Conservation (phyloP, 345 rosid species). For the Isatis tinctoria region DNA sequence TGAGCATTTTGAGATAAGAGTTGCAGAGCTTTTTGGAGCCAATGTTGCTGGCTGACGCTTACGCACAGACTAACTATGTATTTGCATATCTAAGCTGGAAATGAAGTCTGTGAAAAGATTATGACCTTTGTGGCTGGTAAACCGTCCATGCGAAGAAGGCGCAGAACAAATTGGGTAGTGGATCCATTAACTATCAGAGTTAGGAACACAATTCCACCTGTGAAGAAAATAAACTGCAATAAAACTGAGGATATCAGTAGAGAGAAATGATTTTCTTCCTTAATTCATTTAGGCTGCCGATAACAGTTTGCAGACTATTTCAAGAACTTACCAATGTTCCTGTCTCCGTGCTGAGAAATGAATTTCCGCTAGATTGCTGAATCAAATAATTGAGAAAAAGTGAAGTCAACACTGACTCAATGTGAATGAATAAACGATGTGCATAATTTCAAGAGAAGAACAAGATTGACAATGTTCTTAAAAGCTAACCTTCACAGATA, state of each 20-base stretch:
- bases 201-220: constrained; percentile 94
- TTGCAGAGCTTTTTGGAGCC: background rate
- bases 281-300: constrained; percentile 1
- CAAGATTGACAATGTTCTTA: constrained; percentile 6
- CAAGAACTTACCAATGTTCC: constrained; percentile 70
- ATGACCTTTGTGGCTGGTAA: constrained; percentile 75
- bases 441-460: background rate
- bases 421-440: background rate
- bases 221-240: constrained; percentile 86
- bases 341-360: constrained; percentile 49
- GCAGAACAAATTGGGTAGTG: constrained; percentile 78
- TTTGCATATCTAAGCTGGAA: background rate
- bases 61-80: background rate
- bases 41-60: background rate
- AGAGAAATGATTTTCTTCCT: background rate
- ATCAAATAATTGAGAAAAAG: constrained; percentile 1
- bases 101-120: background rate
- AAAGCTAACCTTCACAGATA: constrained; percentile 79
- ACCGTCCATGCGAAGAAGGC: constrained; percentile 67
- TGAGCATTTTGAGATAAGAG: background rate
- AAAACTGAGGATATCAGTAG: constrained; percentile 6
- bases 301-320: background rate
- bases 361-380: constrained; percentile 64
- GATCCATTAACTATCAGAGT: constrained; percentile 90
- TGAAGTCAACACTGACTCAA: constrained; percentile 2